Conservation (phyloP, 768 basidiomycete species). For the Collybiopsis confluens region DNA sequence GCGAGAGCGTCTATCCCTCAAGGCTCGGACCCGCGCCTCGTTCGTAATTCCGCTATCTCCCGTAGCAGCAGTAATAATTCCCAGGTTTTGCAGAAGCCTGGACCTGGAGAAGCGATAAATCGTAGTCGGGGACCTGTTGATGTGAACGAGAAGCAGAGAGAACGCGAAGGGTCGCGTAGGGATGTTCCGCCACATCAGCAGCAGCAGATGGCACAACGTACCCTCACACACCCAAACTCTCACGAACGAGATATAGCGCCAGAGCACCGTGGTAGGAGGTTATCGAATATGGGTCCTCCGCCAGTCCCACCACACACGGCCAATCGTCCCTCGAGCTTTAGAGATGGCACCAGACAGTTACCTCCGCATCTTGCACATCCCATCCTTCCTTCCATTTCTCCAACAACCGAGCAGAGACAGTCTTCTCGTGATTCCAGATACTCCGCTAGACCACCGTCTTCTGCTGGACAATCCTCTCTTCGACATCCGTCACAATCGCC, state of each 20-base stretch:
- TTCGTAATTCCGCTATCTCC: slow-evolving; percentile 42
- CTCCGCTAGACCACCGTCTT: slow-evolving; percentile 28
- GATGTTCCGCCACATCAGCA: neutral
- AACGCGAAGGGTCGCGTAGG: neutral
- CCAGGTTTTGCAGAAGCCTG: slow-evolving; percentile 60
- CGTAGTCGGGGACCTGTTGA: slow-evolving; percentile 1
- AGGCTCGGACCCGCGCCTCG: slow-evolving; percentile 35
- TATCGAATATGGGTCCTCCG: slow-evolving; percentile 49
- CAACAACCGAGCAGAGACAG: slow-evolving; percentile 17
- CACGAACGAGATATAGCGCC: slow-evolving; percentile 5
- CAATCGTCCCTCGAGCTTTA: slow-evolving; percentile 23
- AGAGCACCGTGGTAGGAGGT: slow-evolving; percentile 33
- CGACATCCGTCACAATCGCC: slow-evolving; percentile 40
- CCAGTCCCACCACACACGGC: slow-evolving; percentile 36
- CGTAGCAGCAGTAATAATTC: slow-evolving; percentile 30
- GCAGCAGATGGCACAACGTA: neutral
- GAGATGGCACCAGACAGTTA: slow-evolving; percentile 44
- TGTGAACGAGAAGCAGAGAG: neutral
- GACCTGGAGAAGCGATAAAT: neutral
- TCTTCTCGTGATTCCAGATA: slow-evolving; percentile 41
- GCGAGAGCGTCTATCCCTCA: slow-evolving; percentile 36
- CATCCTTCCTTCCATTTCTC: slow-evolving; percentile 20
- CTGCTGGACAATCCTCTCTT: slow-evolving; percentile 16
- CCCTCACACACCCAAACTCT: neutral
- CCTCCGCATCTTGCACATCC: slow-evolving; percentile 52